Evolutionary conservation across 345 rosid genomes (phyloP).

Genomic region (Euphorbia pulcherrima): DNA sequence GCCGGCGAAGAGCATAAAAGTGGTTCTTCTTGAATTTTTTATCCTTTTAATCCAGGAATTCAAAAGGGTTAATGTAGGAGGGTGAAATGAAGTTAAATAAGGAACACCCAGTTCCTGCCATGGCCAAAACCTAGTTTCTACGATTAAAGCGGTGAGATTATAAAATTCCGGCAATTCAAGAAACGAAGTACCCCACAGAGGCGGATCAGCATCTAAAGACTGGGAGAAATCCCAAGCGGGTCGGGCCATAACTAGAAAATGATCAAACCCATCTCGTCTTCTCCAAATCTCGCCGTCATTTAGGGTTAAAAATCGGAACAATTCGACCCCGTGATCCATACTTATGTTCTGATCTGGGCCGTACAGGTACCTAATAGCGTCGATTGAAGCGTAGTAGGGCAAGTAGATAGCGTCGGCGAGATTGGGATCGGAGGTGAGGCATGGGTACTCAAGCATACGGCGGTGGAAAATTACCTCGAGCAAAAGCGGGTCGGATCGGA

Average conservation of each 20-base stretch:
- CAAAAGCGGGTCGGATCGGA: constrained; percentile 64
- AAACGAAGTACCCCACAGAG: constrained; percentile 90
- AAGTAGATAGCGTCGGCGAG: constrained; percentile 66
- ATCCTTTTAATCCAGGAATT: constrained; percentile 73
- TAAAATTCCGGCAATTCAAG: constrained; percentile 70
- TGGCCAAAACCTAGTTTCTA: constrained; percentile 68
- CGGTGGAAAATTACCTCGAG: constrained; percentile 84
- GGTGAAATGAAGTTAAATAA: constrained; percentile 88
- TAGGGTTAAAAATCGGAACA: constrained; percentile 41
- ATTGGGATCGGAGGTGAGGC: constrained; percentile 68
- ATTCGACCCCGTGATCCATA: constrained; percentile 61
- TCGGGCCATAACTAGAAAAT: constrained; percentile 80
- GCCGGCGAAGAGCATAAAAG: constrained; percentile 76
- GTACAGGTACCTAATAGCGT: constrained; percentile 66
- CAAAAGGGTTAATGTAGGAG: constrained; percentile 49
- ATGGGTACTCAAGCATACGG: constrained; percentile 78
- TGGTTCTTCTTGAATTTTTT: constrained; percentile 45
- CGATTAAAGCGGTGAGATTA: constrained; percentile 66
- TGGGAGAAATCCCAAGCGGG: constrained; percentile 98
- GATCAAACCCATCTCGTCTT: constrained; percentile 58
- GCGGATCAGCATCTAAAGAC: constrained; percentile 59
- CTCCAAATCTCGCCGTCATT: constrained; percentile 58
- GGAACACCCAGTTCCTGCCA: constrained; percentile 97
- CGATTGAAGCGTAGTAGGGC: constrained; percentile 82
- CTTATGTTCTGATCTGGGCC: constrained; percentile 72